Evolutionary conservation across 2,329 filamentous ascomycete species (phyloP).

Genomic region (Stagonosporopsis vannaccii): DNA sequence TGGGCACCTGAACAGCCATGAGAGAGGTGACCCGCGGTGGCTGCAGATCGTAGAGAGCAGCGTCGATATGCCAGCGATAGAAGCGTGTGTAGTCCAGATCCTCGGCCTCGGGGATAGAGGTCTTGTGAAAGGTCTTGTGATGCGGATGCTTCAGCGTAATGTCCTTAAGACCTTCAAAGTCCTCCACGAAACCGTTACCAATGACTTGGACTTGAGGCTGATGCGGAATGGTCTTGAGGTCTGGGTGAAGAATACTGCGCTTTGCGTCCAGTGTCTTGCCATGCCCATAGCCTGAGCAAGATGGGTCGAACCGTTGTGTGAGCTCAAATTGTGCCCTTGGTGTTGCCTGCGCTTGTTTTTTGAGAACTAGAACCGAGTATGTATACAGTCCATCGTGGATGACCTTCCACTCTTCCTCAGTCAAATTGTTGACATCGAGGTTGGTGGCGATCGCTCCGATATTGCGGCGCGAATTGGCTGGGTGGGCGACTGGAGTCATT

Average conservation of each 20-base stretch:
- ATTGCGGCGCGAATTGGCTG: slow-evolving; percentile 11
- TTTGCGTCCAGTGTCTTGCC: slow-evolving; percentile 75
- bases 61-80: slow-evolving; percentile 84
- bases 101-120: slow-evolving; percentile 67
- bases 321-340: slow-evolving; percentile 77
- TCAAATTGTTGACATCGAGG: slow-evolving; percentile 21
- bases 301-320: slow-evolving; percentile 76
- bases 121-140: slow-evolving; percentile 77
- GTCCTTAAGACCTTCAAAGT: slow-evolving; percentile 74
- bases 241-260: slow-evolving; percentile 73
- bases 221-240: slow-evolving; percentile 80
- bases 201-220: slow-evolving; percentile 84
- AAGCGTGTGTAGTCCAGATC: slow-evolving; percentile 66
- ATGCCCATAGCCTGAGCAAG: slow-evolving; percentile 72
- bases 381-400: slow-evolving; percentile 72
- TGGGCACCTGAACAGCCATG: slow-evolving; percentile 75
- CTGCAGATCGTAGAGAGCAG: slow-evolving; percentile 77
- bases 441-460: slow-evolving; percentile 22
- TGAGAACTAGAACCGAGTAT: slow-evolving; percentile 75
- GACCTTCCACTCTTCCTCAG: slow-evolving; percentile 61
- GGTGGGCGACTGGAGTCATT: slow-evolving; percentile 16
- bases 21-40: slow-evolving; percentile 76
- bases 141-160: slow-evolving; percentile 77
- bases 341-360: slow-evolving; percentile 68
- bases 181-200: slow-evolving; percentile 73